Conservation (phyloP, 768 basidiomycete species). For the Podaxis mareebaensis region DNA sequence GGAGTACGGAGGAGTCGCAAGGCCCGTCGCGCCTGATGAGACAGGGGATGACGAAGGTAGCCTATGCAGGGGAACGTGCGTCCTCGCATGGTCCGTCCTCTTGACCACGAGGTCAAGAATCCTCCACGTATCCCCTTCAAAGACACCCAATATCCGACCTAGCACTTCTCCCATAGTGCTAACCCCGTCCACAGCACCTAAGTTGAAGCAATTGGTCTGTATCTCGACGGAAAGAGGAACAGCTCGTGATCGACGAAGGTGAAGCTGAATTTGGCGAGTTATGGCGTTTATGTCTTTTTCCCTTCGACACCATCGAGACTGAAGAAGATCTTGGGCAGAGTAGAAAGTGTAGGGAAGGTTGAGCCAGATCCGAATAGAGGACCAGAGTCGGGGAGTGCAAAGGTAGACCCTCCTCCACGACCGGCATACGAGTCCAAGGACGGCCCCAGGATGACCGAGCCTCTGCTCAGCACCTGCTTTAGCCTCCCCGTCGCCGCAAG, state of each 20-base stretch:
- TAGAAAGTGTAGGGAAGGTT: conserved; percentile 15
- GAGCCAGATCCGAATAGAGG: conserved; percentile 15
- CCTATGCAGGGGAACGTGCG: background rate
- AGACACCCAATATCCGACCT: conserved; percentile 5
- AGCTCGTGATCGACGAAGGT: conserved; percentile 10
- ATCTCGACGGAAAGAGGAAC: conserved; percentile 15
- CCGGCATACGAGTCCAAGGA: conserved; percentile 12
- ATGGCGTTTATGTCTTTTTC: conserved; percentile 9
- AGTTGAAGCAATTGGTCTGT: conserved; percentile 14
- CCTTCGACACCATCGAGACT: conserved; percentile 6
- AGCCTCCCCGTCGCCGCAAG: background rate
- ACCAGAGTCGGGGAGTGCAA: conserved; percentile 13
- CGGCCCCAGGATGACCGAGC: conserved; percentile 13
- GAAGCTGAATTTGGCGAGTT: conserved; percentile 8
- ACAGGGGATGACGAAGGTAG: background rate
- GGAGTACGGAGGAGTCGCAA: conserved; percentile 11
- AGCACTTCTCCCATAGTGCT: conserved; percentile 6
- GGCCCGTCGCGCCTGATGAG: background rate
- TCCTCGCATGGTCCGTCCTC: conserved; percentile 13
- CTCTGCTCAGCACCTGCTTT: conserved; percentile 5
- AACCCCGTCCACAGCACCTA: background rate
- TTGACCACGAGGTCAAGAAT: conserved; percentile 9
- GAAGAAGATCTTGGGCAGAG: background rate
- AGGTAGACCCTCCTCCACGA: conserved; percentile 15
- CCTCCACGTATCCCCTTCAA: conserved; percentile 7